Conservation (phyloP, 441 rosid species). For the Pelargonium cotyledonis region DNA sequence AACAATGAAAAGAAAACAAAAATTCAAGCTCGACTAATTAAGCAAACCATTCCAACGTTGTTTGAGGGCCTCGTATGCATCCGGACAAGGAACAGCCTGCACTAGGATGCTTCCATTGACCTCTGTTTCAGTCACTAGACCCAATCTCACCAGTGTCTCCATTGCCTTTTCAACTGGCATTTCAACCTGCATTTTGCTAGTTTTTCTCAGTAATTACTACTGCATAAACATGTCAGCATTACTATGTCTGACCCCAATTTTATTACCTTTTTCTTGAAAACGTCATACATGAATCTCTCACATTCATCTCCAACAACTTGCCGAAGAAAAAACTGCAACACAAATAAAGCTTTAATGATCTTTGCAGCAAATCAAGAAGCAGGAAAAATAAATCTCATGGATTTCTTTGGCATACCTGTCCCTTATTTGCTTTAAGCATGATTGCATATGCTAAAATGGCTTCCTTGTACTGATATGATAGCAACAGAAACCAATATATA, state of each 20-base stretch:
- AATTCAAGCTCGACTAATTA: constrained; percentile 17
- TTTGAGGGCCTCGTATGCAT: constrained; percentile 57
- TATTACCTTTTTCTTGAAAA: constrained; percentile 57
- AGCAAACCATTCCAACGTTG: constrained; percentile 64
- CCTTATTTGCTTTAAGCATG: constrained; percentile 56
- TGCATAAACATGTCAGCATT: not conserved
- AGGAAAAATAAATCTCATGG: not conserved
- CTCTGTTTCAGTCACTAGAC: constrained; percentile 48
- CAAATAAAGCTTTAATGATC: constrained; percentile 9
- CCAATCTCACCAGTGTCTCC: constrained; percentile 59
- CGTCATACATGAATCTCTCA: constrained; percentile 70
- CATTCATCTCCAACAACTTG: constrained; percentile 56
- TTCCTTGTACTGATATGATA: constrained; percentile 72
- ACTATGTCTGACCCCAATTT: not conserved
- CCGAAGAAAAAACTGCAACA: constrained; percentile 40
- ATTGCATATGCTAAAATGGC: constrained; percentile 83
- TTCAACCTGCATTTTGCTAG: constrained; percentile 50
- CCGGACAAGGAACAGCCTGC: constrained; percentile 50
- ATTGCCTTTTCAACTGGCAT: constrained; percentile 79
- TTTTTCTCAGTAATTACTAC: not conserved
- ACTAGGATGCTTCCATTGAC: constrained; percentile 39
- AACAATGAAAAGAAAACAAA: not conserved
- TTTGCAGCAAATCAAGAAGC: not conserved
- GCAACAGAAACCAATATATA: constrained; percentile 2
- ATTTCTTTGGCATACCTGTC: constrained; percentile 46